These are phyloP conservation scores for Ramularia collo-cygni DNA, from an alignment of 2,329 filamentous ascomycete genomes.

Conservation along the genomic window DNA sequence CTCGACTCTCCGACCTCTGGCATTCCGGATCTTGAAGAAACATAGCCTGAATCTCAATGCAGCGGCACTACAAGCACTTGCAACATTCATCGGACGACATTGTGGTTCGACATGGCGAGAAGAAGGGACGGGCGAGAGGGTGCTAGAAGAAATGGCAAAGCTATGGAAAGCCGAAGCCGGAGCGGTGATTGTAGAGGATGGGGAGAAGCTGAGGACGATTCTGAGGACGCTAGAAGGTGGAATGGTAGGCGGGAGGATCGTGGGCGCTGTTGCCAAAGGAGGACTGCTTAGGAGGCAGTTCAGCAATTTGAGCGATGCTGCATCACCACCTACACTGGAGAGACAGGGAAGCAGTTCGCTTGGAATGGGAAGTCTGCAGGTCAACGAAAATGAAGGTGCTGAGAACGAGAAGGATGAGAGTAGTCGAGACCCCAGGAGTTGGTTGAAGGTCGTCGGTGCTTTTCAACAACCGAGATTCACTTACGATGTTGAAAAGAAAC, in stretches of 20 bases:
- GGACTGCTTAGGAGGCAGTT: constrained; percentile 51
- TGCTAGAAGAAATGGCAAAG: constrained; percentile 84
- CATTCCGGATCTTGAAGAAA: constrained; percentile 94
- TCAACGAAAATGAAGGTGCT: constrained; percentile 35
- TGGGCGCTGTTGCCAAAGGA: constrained; percentile 43
- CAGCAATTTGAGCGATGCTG: constrained; percentile 34
- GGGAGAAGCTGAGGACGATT: constrained; percentile 66
- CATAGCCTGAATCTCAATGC: constrained; percentile 90
- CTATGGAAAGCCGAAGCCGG: constrained; percentile 87
- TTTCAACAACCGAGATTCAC: constrained; percentile 76
- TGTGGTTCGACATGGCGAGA: constrained; percentile 96
- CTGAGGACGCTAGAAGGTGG: constrained; percentile 76
- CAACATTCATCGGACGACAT: constrained; percentile 83
- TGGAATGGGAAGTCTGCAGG: constrained; percentile 43
- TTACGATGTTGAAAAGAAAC: constrained; percentile 76
- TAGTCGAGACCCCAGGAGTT: constrained; percentile 64
- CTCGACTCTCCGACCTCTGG: constrained; percentile 77
- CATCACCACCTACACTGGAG: constrained; percentile 40
- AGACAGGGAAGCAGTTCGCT: constrained; percentile 56
- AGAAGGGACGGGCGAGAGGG: constrained; percentile 84
- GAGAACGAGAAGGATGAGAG: constrained; percentile 52
- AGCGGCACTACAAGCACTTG: constrained; percentile 74
- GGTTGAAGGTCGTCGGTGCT: constrained; percentile 76
- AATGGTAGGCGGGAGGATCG: constrained; percentile 75
- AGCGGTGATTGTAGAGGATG: constrained; percentile 83